Evolutionary conservation across 306 rosid genomes (phyloP), one percentile per base, ranked within the genome.

Genomic region (Prinsepia uniflora): DNA sequence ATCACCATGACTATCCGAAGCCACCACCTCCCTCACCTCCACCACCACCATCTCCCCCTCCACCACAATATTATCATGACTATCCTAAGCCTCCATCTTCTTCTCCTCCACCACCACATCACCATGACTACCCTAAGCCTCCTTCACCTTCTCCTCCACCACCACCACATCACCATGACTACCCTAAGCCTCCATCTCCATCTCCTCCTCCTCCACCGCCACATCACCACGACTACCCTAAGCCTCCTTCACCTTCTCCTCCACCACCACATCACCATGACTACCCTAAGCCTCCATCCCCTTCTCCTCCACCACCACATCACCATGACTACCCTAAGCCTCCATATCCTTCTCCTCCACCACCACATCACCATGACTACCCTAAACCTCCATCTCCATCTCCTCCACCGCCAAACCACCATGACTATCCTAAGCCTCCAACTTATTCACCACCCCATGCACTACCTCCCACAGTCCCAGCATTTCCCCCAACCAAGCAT

Each of bases 1-100:
- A 41, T 45, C 78, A 44, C 65, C 55, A 71, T 41, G 44, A 6
- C 68, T 60, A 74, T 67, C 67, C 78, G 40, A 72, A 79, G 0
- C 59, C 67, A 4, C 57, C 43, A 0, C 48, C 65, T 0, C 53
- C 63, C 0, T 34, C 57, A 0, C 76, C 81, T 0, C 66, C 63
- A 6, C 71, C 72, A 47, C 63, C 73, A n/a, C 39, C 67, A 4
- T n/a, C 22, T 14, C 0, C 59, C 0, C 62, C 59, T 0, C 62
- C 77, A 4, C 74, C 65, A 17, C 74, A 54, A 10, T 44, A 34
- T 9, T 70, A 76, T 47, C 64, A 68, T 19, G 74, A 13, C 44
- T 67, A 75, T 41, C 73, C 79, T 10, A 63, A 42, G 40, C 71
- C 73, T 30, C 57, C 76, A 12, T 14, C 63, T 8, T 18, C 18